A percentile compares a stretch with the other conserved stretches of the same genome.
Conservation (phyloP, 164 flowering plant species). For the Vitis rupestris region DNA sequence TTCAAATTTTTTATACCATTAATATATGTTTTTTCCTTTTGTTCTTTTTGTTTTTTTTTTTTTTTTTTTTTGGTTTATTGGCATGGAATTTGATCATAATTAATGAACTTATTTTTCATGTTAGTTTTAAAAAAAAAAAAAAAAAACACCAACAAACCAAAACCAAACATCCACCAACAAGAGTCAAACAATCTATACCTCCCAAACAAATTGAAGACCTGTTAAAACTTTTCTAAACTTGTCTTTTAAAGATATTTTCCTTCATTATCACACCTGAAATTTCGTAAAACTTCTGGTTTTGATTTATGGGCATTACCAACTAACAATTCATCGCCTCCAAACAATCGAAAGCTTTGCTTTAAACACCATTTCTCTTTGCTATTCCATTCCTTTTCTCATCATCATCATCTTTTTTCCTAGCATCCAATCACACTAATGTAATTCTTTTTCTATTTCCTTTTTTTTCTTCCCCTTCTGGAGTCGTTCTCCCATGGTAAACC, state of each 20-base stretch:
- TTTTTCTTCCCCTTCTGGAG: neutral
- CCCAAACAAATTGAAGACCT: constrained; percentile 3
- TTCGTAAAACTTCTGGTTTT: constrained; percentile 18
- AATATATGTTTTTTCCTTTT: no score
- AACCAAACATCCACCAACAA: neutral
- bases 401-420: neutral
- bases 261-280: constrained; percentile 14
- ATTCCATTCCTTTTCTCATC: constrained; percentile 16
- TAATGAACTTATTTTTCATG: no score
- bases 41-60: no score
- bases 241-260: constrained; percentile 3
- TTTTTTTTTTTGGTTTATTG: no score
- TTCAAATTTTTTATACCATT: no score
- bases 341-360: constrained; percentile 25
- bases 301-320: neutral
- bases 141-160: no score
- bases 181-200: constrained; percentile 4
- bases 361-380: constrained; percentile 11
- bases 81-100: no score
- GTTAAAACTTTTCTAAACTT: constrained; percentile 18
- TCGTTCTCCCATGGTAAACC: no score
- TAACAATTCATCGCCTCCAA: constrained; percentile 21
- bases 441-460: neutral
- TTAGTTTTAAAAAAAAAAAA: no score
- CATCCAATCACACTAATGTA: constrained; percentile 1